Evolutionary conservation across 2,329 filamentous ascomycete genomes (phyloP).

Genomic region (Waltergamsia citrina): DNA sequence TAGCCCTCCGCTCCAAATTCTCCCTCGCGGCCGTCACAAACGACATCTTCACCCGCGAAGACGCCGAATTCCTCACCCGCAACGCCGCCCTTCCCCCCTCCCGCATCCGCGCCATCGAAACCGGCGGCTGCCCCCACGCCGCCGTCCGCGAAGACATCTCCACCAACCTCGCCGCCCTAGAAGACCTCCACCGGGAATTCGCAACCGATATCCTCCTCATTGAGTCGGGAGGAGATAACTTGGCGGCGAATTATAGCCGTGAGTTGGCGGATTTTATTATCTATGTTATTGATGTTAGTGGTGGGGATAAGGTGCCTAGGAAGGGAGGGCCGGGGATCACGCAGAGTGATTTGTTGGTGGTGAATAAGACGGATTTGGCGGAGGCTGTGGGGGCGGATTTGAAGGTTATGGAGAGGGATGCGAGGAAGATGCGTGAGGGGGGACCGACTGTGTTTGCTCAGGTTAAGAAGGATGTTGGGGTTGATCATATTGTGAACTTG

Average conservation of each 20-base stretch:
- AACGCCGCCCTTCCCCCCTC: constrained; percentile 72
- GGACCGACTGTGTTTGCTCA: constrained; percentile 94
- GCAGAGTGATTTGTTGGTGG: constrained; percentile 83
- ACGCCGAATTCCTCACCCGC: constrained; percentile 92
- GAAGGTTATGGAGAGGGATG: constrained; percentile 88
- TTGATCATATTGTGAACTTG: constrained; percentile 80
- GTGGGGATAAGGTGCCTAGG: constrained; percentile 90
- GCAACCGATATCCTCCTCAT: constrained; percentile 78
- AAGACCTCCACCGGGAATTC: constrained; percentile 78
- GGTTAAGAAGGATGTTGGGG: constrained; percentile 84
- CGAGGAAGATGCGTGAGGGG: constrained; percentile 88
- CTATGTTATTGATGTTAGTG: constrained; percentile 95
- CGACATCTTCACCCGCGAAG: constrained; percentile 97
- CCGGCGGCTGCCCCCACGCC: constrained; percentile 92
- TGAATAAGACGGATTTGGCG: constrained; percentile 96
- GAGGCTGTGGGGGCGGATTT: constrained; percentile 86
- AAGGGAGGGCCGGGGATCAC: constrained; percentile 97
- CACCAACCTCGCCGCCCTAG: constrained; percentile 84
- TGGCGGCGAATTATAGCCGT: constrained; percentile 91
- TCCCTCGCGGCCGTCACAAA: constrained; percentile 94
- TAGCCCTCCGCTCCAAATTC: constrained; percentile 68
- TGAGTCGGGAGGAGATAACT: constrained; percentile 91
- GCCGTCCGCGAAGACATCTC: constrained; percentile 96
- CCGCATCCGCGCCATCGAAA: constrained; percentile 93
- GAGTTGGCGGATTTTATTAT: constrained; percentile 97